phyloP scores from a whole-genome alignment of 305 asterid species.

The Ilex paraguariensis region DNA sequence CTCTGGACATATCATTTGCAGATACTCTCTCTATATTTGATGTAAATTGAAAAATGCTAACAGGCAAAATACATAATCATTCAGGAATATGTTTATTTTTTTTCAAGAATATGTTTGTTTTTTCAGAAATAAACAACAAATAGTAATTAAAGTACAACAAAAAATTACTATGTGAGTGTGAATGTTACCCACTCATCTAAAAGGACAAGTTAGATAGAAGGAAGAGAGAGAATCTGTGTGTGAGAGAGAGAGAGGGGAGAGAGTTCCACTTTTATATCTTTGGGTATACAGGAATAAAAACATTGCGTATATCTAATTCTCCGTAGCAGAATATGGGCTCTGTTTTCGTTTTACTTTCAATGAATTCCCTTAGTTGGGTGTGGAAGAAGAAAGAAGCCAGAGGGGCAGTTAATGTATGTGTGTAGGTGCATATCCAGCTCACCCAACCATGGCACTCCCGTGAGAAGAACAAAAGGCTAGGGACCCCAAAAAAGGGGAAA shows the following conservation, averaged over 20 bases:
- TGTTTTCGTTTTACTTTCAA: constrained; percentile 27
- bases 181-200: too few relatives aligned
- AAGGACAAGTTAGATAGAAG: too few relatives aligned
- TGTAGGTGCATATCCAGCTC: constrained; percentile 35
- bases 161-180: too few relatives aligned
- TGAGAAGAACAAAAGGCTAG: constrained; percentile 47
- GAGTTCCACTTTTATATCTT: background rate
- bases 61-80: constrained; percentile 7
- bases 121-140: too few relatives aligned
- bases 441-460: constrained; percentile 59
- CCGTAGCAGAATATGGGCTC: constrained; percentile 1
- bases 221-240: too few relatives aligned
- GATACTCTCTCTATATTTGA: constrained; percentile 1
- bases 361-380: constrained; percentile 47
- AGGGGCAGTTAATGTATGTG: constrained; percentile 14
- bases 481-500: background rate
- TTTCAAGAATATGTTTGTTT: too few relatives aligned
- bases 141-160: too few relatives aligned
- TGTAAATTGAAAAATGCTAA: constrained; percentile 4
- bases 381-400: constrained; percentile 38
- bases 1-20: background rate
- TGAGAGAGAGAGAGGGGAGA: too few relatives aligned
- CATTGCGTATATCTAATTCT: background rate
- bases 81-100: background rate
- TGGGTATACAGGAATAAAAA: constrained; percentile 8